A percentile compares a stretch with the other conserved stretches of the same genome.
phyloP scores from a whole-genome alignment of 1,284 basidiomycete species.

The Pterulicium gracile region DNA sequence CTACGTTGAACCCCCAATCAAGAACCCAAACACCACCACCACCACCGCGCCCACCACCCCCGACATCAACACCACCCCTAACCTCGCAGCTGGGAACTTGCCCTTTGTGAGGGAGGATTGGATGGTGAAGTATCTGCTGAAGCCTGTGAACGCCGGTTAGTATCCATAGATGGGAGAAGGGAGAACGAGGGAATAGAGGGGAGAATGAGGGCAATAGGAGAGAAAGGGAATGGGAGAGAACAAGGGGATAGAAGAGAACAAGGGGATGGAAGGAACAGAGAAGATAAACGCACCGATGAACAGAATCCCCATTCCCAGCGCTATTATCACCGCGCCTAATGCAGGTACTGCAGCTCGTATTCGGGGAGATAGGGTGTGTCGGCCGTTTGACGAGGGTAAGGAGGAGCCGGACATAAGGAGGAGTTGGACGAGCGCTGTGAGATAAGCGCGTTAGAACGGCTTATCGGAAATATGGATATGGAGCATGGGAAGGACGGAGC shows the following conservation, averaged over 20 bases:
- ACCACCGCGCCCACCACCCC: constrained; percentile 30
- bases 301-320: constrained; percentile 35
- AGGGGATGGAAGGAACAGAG: not conserved
- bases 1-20: too few species aligned
- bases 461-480: too few species aligned
- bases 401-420: too few species aligned
- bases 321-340: constrained; percentile 37
- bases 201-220: not conserved
- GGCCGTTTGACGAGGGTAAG: too few species aligned
- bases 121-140: constrained; percentile 43
- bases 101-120: constrained; percentile 40
- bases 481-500: too few species aligned
- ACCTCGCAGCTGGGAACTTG: constrained; percentile 41
- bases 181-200: not conserved
- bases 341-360: constrained; percentile 31
- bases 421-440: constrained; percentile 38
- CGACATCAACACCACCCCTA: constrained; percentile 23
- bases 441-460: too few species aligned
- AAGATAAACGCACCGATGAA: constrained; percentile 25
- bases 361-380: constrained; percentile 10
- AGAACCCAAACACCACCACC: constrained; percentile 35
- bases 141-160: constrained; percentile 21
- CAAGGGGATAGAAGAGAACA: not conserved
- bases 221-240: not conserved
- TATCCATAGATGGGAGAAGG: not conserved